Evolutionary conservation across 2,329 filamentous ascomycete genomes (phyloP).

Genomic region (Ascochyta pisi): DNA sequence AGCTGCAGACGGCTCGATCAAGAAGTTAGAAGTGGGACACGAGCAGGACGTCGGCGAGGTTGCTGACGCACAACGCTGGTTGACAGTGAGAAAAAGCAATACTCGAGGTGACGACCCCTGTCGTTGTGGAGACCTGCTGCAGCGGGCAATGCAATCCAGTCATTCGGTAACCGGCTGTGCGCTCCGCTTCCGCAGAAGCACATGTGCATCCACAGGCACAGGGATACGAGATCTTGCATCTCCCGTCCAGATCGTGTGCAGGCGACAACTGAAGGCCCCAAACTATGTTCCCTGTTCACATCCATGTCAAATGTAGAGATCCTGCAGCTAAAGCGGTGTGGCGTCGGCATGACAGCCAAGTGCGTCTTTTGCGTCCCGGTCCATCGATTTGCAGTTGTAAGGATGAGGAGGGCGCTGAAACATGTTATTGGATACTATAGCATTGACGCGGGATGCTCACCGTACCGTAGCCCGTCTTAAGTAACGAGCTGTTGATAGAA

Average conservation of each 20-base stretch:
- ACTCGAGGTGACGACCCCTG: constrained; percentile 19
- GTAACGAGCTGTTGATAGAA: constrained; percentile 20
- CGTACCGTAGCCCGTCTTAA: constrained; percentile 13
- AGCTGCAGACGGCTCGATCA: constrained; percentile 24
- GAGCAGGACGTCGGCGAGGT: constrained; percentile 24
- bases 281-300: constrained; percentile 2
- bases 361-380: not conserved
- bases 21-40: constrained; percentile 21
- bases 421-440: constrained; percentile 12
- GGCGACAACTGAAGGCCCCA: constrained; percentile 15
- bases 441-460: constrained; percentile 1
- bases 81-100: constrained; percentile 17
- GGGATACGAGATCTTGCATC: constrained; percentile 28
- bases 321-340: constrained; percentile 20
- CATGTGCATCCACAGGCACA: constrained; percentile 18
- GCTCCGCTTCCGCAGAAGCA: constrained; percentile 43
- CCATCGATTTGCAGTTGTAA: constrained; percentile 6
- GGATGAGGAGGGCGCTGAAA: constrained; percentile 9
- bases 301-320: constrained; percentile 17
- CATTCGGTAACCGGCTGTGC: constrained; percentile 28
- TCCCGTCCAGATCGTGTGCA: constrained; percentile 20
- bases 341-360: constrained; percentile 10
- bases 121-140: constrained; percentile 8
- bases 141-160: constrained; percentile 19
- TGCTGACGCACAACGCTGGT: constrained; percentile 8